Evolutionary conservation across 148 eudicot genomes (phyloP), one percentile per base, ranked within the genome.

Genomic region (Vaccinium macrocarpon): DNA sequence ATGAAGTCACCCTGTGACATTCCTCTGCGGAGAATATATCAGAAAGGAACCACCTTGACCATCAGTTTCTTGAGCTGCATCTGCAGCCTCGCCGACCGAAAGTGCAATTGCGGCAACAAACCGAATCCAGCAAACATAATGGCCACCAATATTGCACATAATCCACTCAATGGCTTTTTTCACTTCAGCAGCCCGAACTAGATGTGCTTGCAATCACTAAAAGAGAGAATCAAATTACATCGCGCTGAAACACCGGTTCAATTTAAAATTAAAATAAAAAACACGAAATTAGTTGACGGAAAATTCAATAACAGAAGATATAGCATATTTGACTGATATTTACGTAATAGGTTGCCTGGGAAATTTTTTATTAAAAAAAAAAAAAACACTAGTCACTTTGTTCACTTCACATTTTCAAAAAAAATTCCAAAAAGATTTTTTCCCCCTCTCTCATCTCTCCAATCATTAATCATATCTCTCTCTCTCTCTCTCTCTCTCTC

Each of bases 141-240:
- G 98, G 82, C 96, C 96, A 85, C 93, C 96, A 85, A 94, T 91
- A 89, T 95, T 95, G 85, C 93, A 91, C 96, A 97, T 92, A 76
- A 95, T 95, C 98, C 98, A 95, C 88, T 97, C 99, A 82, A 97
- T 94, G 83, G 98, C 93, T 87, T 90, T 94, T 88, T 97, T 97
- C 18, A 97, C 98, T 87, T 95, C 99, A 85, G 95, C 96, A 78
- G 99, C 98, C 84, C 94, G 92, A 66, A 91, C 84, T 86, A 97
- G 87, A 88, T 92, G 99, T 88, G 96, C 94, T 98, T 97, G 98
- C 82, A 92, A 85, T 93, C 90, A 90, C 94, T 88, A 90, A 89
- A 91, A 87, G 84, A 82, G 85, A 86, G 81, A 88, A 92, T 91
- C 89, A 91, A 87, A 88, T 90, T 87, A 88, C 87, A 80, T 84